phyloP scores from a whole-genome alignment of 2,329 filamentous ascomycete species.

The Penicillium digitatum region DNA sequence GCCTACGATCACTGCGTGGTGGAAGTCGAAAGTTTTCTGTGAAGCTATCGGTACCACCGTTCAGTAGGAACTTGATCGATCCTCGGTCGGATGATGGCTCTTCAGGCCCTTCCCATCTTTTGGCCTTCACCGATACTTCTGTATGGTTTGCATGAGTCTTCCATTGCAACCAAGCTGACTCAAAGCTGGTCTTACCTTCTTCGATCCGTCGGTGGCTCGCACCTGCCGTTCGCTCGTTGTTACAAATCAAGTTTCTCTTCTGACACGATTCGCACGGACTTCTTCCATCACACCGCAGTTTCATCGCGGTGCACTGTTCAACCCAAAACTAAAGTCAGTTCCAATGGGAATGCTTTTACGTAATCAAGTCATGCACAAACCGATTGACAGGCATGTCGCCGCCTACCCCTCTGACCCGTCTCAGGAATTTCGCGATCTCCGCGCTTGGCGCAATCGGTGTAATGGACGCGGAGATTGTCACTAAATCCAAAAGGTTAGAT shows the following conservation, averaged over 20 bases:
- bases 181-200: conserved; percentile 16
- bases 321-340: neutral
- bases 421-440: conserved; percentile 45
- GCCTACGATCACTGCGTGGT: conserved; percentile 37
- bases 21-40: conserved; percentile 45
- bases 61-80: conserved; percentile 47
- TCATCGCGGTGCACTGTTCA: conserved; percentile 45
- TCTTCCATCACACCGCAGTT: conserved; percentile 46
- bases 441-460: conserved; percentile 41
- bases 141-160: neutral
- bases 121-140: conserved; percentile 23
- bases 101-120: conserved; percentile 29
- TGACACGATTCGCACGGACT: conserved; percentile 45
- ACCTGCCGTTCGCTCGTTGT: conserved; percentile 30
- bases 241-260: conserved; percentile 43
- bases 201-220: conserved; percentile 12
- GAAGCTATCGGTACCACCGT: conserved; percentile 46
- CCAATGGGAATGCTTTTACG: neutral
- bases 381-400: conserved; percentile 48
- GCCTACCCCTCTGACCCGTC: conserved; percentile 44
- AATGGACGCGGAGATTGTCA: conserved; percentile 48
- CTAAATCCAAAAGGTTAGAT: conserved; percentile 25
- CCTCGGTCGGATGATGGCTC: conserved; percentile 40
- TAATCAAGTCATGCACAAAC: conserved; percentile 25
- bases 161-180: neutral